Percentiles rank a stretch among this genome's conserved stretches.
These are phyloP conservation scores for Erythrophleum fordii DNA, from an alignment of 306 rosid genomes.

Conservation along the genomic window DNA sequence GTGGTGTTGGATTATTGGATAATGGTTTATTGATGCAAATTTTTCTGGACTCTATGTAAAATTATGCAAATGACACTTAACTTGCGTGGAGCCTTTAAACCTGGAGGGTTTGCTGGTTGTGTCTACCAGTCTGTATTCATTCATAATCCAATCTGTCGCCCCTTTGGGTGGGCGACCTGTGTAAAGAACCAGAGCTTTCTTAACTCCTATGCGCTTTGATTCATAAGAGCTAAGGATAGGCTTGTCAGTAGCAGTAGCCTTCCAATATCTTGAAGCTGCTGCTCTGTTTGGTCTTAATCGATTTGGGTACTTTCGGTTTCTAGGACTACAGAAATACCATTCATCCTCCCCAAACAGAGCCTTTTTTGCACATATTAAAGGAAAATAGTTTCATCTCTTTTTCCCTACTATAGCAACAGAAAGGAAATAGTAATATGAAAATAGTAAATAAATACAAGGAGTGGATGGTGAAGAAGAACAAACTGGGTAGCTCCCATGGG, in stretches of 20 bases:
- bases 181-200: conserved; percentile 72
- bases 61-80: conserved; percentile 37
- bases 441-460: conserved; percentile 15
- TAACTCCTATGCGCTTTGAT: conserved; percentile 60
- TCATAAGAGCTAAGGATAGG: conserved; percentile 62
- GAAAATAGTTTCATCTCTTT: not conserved
- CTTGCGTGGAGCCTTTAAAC: conserved; percentile 71
- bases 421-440: not conserved
- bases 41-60: too few relatives aligned
- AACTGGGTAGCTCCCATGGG: conserved; percentile 90
- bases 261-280: conserved; percentile 76
- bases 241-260: conserved; percentile 73
- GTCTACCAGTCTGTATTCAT: conserved; percentile 63
- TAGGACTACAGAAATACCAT: conserved; percentile 77
- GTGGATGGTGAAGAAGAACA: conserved; percentile 41
- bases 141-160: conserved; percentile 69
- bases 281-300: conserved; percentile 78
- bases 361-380: conserved; percentile 54
- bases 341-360: conserved; percentile 78
- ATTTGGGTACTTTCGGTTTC: conserved; percentile 68
- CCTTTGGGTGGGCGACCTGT: conserved; percentile 65
- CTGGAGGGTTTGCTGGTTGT: conserved; percentile 41
- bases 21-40: too few relatives aligned
- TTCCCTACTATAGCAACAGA: conserved; percentile 13
- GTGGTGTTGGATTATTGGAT: too few relatives aligned